Conservation (phyloP, 2,329 filamentous ascomycete species). For the Orbilia oligospora region DNA sequence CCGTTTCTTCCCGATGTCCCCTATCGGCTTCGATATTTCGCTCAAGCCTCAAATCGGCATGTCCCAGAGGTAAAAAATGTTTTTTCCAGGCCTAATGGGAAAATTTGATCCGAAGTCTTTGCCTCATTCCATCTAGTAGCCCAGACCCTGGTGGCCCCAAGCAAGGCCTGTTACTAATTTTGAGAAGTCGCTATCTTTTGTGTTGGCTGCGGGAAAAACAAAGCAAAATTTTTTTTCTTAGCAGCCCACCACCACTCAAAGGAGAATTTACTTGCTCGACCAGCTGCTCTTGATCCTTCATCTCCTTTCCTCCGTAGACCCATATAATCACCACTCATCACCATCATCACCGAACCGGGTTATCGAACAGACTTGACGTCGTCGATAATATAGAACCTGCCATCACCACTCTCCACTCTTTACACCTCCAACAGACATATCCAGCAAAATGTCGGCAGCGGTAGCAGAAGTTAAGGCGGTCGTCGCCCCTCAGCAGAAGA, state of each 20-base stretch:
- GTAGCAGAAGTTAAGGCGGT: constrained; percentile 47
- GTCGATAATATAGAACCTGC: constrained; percentile 35
- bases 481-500: constrained; percentile 69
- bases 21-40: constrained; percentile 57
- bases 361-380: constrained; percentile 56
- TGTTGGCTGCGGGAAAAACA: constrained; percentile 54
- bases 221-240: constrained; percentile 55
- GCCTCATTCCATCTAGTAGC: constrained; percentile 49
- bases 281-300: constrained; percentile 39
- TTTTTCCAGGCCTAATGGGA: constrained; percentile 44
- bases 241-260: constrained; percentile 41
- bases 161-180: constrained; percentile 45
- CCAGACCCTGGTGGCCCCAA: constrained; percentile 28
- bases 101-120: constrained; percentile 61
- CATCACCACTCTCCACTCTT: constrained; percentile 54
- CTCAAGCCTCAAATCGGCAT: constrained; percentile 45
- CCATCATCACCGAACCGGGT: constrained; percentile 12
- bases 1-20: constrained; percentile 60
- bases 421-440: constrained; percentile 11
- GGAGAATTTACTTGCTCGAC: constrained; percentile 54
- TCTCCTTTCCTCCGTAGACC: constrained; percentile 53
- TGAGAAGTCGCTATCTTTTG: constrained; percentile 43
- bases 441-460: constrained; percentile 41
- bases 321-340: constrained; percentile 17
- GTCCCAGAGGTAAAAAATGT: constrained; percentile 27